These are phyloP conservation scores for Colletotrichum theobromicola DNA, from an alignment of 2,329 filamentous ascomycete genomes.

Conservation along the genomic window DNA sequence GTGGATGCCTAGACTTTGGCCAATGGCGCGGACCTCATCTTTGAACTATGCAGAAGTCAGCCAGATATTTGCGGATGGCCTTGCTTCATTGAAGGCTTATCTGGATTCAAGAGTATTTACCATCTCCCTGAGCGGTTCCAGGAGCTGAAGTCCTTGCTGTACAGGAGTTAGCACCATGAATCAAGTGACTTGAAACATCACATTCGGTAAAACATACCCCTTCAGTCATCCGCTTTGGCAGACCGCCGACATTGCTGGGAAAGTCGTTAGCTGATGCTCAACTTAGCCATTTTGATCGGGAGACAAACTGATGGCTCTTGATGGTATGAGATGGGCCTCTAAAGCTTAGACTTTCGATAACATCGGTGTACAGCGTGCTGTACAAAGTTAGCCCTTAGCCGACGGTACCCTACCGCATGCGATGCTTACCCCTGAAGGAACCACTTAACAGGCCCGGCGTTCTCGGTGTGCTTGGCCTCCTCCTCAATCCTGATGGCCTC, in stretches of 20 bases:
- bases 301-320: constrained; percentile 32
- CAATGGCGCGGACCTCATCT: constrained; percentile 33
- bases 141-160: constrained; percentile 11
- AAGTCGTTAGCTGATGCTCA: background rate
- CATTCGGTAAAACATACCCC: background rate
- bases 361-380: constrained; percentile 23
- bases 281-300: background rate
- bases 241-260: constrained; percentile 17
- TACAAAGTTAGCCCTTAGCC: background rate
- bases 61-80: background rate
- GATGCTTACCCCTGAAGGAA: constrained; percentile 69
- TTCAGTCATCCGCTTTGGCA: background rate
- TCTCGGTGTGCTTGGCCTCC: constrained; percentile 68
- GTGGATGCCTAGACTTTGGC: constrained; percentile 35
- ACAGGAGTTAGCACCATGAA: background rate
- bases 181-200: constrained; percentile 18
- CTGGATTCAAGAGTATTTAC: constrained; percentile 30
- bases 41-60: background rate
- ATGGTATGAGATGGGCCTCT: constrained; percentile 56
- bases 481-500: constrained; percentile 74
- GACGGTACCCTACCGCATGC: constrained; percentile 35
- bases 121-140: constrained; percentile 23
- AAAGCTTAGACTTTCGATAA: constrained; percentile 43
- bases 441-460: constrained; percentile 80
- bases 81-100: background rate